A percentile compares a stretch with the other conserved stretches of the same genome.
Conservation (phyloP, 208 protist genomes). For the Wallacemonas collosoma region DNA sequence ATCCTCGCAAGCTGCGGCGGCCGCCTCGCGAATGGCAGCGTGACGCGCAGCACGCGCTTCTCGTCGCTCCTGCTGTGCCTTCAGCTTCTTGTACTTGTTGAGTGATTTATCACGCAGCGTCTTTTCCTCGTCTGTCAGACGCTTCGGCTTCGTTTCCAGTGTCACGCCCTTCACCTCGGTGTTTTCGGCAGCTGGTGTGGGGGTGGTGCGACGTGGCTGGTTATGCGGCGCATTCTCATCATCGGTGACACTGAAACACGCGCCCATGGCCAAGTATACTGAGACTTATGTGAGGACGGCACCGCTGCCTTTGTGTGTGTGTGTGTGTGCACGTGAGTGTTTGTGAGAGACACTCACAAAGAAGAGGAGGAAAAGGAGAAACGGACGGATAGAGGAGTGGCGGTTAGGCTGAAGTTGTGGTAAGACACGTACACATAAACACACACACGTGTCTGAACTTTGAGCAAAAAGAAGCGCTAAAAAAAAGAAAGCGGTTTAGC, state of each 20-base stretch:
- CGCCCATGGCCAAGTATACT: not conserved
- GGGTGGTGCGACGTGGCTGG: not conserved
- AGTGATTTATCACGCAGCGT: slow-evolving; percentile 30
- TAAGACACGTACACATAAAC: too few species aligned
- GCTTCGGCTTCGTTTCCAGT: slow-evolving; percentile 33
- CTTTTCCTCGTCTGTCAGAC: slow-evolving; percentile 28
- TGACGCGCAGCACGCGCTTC: slow-evolving; percentile 13
- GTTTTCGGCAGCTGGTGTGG: not conserved
- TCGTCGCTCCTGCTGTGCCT: slow-evolving; percentile 27
- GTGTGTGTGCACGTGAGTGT: too few species aligned
- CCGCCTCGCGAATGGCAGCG: slow-evolving; percentile 13
- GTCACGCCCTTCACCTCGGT: slow-evolving; percentile 33
- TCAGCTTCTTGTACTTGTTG: slow-evolving; percentile 32
- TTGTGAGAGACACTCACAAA: too few species aligned
- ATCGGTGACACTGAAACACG: slow-evolving; percentile 2
- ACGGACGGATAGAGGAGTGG: too few species aligned
- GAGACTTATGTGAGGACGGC: too few species aligned
- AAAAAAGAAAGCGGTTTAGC: too few species aligned
- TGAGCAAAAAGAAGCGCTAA: too few species aligned
- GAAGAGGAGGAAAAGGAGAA: too few species aligned
- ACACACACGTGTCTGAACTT: too few species aligned
- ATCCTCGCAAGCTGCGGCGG: not conserved
- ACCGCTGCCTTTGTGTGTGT: too few species aligned
- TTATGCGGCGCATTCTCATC: slow-evolving; percentile 11
- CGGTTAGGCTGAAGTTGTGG: too few species aligned